Conservation (phyloP, 148 eudicot species). For the Vaccinium darrowii region DNA sequence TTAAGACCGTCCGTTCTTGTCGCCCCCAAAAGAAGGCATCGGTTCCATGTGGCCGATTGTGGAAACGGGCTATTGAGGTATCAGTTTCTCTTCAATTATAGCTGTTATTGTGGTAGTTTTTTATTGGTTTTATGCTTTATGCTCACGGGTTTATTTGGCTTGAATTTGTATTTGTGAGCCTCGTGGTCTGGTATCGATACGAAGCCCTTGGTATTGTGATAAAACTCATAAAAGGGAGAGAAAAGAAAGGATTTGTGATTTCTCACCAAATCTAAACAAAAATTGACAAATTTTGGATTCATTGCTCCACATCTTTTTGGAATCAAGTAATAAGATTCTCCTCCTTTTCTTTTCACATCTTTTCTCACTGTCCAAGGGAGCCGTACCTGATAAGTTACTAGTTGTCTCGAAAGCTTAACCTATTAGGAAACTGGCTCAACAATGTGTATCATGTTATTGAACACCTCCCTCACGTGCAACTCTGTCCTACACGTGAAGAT, state of each 20-base stretch:
- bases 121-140: background rate
- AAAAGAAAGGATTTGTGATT: background rate
- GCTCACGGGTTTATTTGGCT: background rate
- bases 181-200: background rate
- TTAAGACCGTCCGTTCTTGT: constrained; percentile 60
- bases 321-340: background rate
- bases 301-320: background rate
- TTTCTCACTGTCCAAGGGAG: background rate
- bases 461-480: too few species aligned
- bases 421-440: too few species aligned
- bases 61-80: constrained; percentile 27
- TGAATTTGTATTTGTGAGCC: background rate
- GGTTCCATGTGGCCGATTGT: constrained; percentile 16
- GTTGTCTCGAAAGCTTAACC: too few species aligned
- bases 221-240: background rate
- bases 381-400: background rate
- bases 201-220: background rate
- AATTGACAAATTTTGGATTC: background rate
- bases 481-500: too few species aligned
- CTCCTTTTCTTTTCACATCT: background rate
- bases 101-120: background rate
- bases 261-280: background rate
- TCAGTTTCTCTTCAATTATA: background rate
- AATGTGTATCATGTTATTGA: too few species aligned
- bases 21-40: constrained; percentile 8